Base-by-base conservation (phyloP, 257 asterid species). In the Penstemon barbatus region DNA sequence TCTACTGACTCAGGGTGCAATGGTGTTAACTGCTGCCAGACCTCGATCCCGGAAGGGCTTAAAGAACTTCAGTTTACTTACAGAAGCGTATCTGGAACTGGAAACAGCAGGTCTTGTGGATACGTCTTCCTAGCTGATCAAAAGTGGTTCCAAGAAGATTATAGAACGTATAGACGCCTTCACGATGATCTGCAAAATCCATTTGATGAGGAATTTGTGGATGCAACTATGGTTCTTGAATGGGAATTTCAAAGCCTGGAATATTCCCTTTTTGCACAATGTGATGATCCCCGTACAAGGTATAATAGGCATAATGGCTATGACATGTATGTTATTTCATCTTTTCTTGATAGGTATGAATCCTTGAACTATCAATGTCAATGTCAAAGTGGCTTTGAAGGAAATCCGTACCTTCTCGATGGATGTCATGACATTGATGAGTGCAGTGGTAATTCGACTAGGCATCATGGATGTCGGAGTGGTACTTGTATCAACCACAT, bases 21-120 rank as follows among this genome's bases (percentile, higher is more conserved):
- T 5, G 80, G 80, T 8, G 44, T 76, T 2, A 71, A 76, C 46
- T 82, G 84, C 42, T 82, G 84, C 71, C 73, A 64, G 11, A 42
- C 51, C 52, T 2, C 12, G 0, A n/a, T 79, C 33, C 71, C 82
- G 8, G 1, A 3, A 2, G n/a, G 67, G 8, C 39, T 68, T n/a
- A 11, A 74, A 10, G 66, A 68, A 63, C 55, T 68, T 5, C 42
- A 63, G 0, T 57, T 10, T 48, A 49, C 72, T 61, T 74, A 76
- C 59, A 54, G 52, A 25, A 74, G 65, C 71, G 36, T 5, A 15
- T 0, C 3, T 7, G 1, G 7, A 5, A 3, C 37, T 6, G 48
- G 3, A 42, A 5, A 11, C 7, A 49, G 4, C 3, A 58, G 71
- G 55, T 63, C 6, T 39, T 79, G 87, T 13, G 84, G 84, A 4